Conservation (phyloP, 1,139 yeast species). For the Taiozyma onychis region DNA sequence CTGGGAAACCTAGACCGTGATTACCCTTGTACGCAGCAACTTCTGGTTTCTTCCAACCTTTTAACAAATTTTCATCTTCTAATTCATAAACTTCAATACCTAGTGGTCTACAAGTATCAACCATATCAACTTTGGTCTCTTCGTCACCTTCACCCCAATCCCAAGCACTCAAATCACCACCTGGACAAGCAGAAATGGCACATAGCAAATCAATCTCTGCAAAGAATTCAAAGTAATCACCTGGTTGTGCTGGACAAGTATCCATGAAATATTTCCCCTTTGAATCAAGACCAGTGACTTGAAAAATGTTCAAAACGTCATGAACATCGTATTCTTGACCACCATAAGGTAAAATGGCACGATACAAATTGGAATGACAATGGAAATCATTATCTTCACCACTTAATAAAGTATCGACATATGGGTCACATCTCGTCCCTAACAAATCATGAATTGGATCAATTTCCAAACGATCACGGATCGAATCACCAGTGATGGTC, state of each 20-base stretch:
- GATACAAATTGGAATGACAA: conserved; percentile 58
- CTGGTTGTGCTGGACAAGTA: conserved; percentile 53
- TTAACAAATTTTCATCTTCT: conserved; percentile 39
- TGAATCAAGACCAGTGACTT: conserved; percentile 61
- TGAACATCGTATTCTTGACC: conserved; percentile 63
- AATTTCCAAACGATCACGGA: conserved; percentile 32
- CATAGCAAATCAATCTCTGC: conserved; percentile 62
- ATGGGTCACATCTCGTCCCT: conserved; percentile 68
- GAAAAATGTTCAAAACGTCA: conserved; percentile 65
- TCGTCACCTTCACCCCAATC: conserved; percentile 61
- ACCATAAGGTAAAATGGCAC: conserved; percentile 55
- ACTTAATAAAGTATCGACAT: conserved; percentile 56
- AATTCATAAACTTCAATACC: conserved; percentile 55
- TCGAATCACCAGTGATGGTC: conserved; percentile 57
- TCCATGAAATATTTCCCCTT: conserved; percentile 68
- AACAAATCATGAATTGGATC: conserved; percentile 49
- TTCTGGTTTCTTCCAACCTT: conserved; percentile 47
- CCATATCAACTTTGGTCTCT: conserved; percentile 45
- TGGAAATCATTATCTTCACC: conserved; percentile 63
- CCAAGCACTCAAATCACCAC: conserved; percentile 66
- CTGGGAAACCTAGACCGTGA: conserved; percentile 41
- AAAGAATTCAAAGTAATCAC: conserved; percentile 60
- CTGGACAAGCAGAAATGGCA: conserved; percentile 67
- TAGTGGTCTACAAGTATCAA: conserved; percentile 57
- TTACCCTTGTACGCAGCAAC: conserved; percentile 47